phyloP scores from a whole-genome alignment of 495 filamentous ascomycete genomes.

The Penicillium diatomitis region DNA sequence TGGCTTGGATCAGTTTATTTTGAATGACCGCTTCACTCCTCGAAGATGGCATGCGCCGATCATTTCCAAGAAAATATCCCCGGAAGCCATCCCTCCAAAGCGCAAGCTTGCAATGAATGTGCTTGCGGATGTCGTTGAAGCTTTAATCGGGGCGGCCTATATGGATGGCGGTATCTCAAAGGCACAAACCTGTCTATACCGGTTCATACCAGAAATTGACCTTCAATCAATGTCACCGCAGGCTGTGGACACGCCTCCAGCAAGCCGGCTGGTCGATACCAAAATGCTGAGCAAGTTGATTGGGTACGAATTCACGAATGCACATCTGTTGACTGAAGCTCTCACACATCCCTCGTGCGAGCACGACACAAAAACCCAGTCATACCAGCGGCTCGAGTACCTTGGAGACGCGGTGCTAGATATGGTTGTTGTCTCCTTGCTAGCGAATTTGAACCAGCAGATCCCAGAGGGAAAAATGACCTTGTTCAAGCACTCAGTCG shows the following conservation, averaged over 20 bases:
- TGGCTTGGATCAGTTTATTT: conserved; percentile 66
- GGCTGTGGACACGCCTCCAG: not conserved
- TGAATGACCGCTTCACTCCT: conserved; percentile 56
- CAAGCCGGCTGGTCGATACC: conserved; percentile 6
- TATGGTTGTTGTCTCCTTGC: conserved; percentile 52
- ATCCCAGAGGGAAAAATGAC: conserved; percentile 64
- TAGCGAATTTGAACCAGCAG: conserved; percentile 36
- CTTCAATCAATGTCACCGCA: not conserved
- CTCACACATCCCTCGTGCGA: conserved; percentile 73
- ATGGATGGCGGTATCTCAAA: conserved; percentile 55
- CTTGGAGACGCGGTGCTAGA: conserved; percentile 85
- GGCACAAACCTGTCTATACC: conserved; percentile 53
- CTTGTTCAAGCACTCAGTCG: conserved; percentile 59
- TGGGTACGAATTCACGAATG: conserved; percentile 59
- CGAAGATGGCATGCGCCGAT: conserved; percentile 63
- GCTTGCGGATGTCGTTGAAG: conserved; percentile 84
- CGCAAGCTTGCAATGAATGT: conserved; percentile 62
- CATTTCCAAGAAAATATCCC: conserved; percentile 33
- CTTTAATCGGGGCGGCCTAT: conserved; percentile 71
- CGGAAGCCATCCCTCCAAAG: conserved; percentile 5
- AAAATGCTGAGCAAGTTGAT: conserved; percentile 13
- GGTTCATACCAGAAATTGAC: conserved; percentile 53
- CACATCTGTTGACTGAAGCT: conserved; percentile 67
- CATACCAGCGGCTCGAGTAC: conserved; percentile 85
- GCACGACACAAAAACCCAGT: conserved; percentile 41